Base-by-base conservation (phyloP, 805 yeast genomes). In the baker's yeast (Saccharomyces cerevisiae) region DNA sequence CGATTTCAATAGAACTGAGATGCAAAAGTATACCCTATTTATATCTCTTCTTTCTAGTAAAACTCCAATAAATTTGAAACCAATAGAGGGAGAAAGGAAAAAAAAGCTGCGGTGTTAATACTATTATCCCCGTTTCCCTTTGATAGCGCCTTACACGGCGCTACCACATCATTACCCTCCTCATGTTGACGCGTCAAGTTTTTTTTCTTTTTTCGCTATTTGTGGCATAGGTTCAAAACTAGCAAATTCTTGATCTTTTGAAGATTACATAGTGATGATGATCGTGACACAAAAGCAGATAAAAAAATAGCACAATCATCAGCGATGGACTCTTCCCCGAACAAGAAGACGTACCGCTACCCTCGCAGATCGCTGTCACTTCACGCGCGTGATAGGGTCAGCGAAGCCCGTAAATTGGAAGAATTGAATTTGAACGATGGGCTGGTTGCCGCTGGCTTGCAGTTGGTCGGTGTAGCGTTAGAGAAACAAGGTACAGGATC, bases 331-430 rank as follows among this genome's bases (percentile, higher is more conserved):
- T 17, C 11, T 36, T 36, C 24, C 43, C 43, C 30, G 13, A 22
- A n/a, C 30, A 46, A 46, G 28, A 46, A 46, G 30, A 52, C 53
- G 47, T 32, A 47, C 30, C 30, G 48, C 22, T 53, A 50, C 26
- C 48, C 22, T 4, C 43, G 47, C 13, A 27, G 57, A 46, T 49
- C 57, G 10, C n/a, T 49, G 14, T 52, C 57, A 5, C 36, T 55
- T 29, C 48, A 52, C 10, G 49, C 26, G 10, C n/a, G 26, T n/a
- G 14, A 22, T 21, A 14, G 14, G 10, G 13, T 8, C 29, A 29
- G n/a, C 6, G 24, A 13, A 27, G 22, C 26, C 11, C 28, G 17
- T 30, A 6, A 21, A 46, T n/a, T 13, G 22, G n/a, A 26, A 21
- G 41, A 41, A 27, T 36, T 36, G 43, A 36, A 36, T 36, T 36